These are phyloP conservation scores for Syzygium jambos DNA, from an alignment of 345 rosid species.

Conservation along the genomic window DNA sequence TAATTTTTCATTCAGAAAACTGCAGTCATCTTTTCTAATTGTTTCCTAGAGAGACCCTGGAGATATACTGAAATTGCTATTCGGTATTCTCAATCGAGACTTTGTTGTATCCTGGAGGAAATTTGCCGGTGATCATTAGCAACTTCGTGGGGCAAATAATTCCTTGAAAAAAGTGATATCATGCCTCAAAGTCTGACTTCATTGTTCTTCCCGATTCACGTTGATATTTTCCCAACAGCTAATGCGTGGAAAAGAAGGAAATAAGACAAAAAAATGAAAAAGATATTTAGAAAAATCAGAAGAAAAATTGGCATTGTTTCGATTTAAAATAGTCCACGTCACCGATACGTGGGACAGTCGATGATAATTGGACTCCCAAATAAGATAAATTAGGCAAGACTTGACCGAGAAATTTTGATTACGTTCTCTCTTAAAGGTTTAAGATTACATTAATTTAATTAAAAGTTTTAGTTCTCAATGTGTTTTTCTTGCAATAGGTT, in stretches of 20 bases:
- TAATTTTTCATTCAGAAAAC: too few species aligned
- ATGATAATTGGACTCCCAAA: not conserved
- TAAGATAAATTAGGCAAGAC: not conserved
- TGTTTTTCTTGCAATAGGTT: not conserved
- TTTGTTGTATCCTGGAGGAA: too few species aligned
- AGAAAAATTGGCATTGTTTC: not conserved
- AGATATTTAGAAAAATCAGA: not conserved
- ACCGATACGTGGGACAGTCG: not conserved
- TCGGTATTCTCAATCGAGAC: too few species aligned
- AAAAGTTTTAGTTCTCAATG: not conserved
- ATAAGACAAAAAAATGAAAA: not conserved
- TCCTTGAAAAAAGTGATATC: too few species aligned
- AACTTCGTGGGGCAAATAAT: too few species aligned
- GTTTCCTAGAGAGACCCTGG: too few species aligned
- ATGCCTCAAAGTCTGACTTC: too few species aligned
- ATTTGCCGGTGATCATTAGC: too few species aligned
- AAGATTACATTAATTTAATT: not conserved
- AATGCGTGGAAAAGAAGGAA: not conserved
- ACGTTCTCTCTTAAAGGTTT: not conserved
- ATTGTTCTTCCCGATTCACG: too few species aligned
- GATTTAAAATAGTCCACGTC: not conserved
- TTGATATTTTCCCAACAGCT: too few species aligned
- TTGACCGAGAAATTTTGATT: not conserved
- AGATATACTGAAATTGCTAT: too few species aligned
- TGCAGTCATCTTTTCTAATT: too few species aligned